phyloP scores from a whole-genome alignment of 345 rosid species.

The Capsella bursapastoris region DNA sequence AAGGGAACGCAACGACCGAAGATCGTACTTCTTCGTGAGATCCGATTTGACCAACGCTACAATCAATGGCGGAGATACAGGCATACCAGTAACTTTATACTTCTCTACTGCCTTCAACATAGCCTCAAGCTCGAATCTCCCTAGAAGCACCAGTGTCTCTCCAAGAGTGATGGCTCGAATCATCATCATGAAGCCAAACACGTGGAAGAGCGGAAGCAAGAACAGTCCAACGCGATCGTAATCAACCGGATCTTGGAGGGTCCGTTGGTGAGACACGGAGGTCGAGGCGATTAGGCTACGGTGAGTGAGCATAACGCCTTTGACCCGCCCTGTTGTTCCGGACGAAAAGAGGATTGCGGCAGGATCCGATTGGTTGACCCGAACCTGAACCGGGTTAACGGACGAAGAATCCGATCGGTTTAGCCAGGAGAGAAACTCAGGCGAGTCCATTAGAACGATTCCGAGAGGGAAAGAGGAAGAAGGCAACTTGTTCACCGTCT shows the following conservation, averaged over 20 bases:
- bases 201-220: conserved; percentile 59
- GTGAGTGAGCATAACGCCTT: conserved; percentile 74
- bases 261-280: conserved; percentile 49
- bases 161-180: conserved; percentile 51
- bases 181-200: conserved; percentile 57
- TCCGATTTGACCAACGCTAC: conserved; percentile 74
- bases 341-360: conserved; percentile 83
- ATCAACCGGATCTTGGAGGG: conserved; percentile 28
- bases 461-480: conserved; percentile 48
- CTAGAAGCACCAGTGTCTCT: conserved; percentile 51
- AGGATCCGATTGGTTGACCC: conserved; percentile 61
- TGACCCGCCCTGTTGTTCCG: conserved; percentile 79
- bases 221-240: conserved; percentile 56
- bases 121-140: conserved; percentile 59
- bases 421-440: conserved; percentile 65
- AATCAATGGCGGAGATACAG: conserved; percentile 83
- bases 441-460: conserved; percentile 69
- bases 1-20: conserved; percentile 61
- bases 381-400: conserved; percentile 23
- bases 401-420: conserved; percentile 19
- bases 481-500: conserved; percentile 49
- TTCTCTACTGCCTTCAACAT: conserved; percentile 64
- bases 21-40: conserved; percentile 62
- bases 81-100: conserved; percentile 63
- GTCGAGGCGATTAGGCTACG: conserved; percentile 69